Base-by-base conservation (phyloP, 2,329 filamentous ascomycete species). In the Aspergillus amoenus region DNA sequence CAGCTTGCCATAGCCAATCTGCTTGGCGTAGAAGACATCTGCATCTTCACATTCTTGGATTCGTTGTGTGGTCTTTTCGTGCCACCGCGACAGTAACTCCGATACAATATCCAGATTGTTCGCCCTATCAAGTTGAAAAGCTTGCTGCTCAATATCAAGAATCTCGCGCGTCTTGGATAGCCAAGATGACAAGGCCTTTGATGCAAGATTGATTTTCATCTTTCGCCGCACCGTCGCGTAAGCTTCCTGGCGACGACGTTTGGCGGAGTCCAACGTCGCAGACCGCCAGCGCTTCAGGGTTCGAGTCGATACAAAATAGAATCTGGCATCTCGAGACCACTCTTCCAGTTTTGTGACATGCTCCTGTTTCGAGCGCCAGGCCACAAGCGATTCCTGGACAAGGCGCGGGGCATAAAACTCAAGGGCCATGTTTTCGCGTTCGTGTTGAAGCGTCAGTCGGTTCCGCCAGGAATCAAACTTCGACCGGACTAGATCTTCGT, bases 281-380 rank as follows among this genome's bases (percentile, higher is more conserved):
- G 75, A 71, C 21, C 75, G 77, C 84, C 83, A 86, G 13, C 69
- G 67, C 60, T 79, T 82, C 51, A 86, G 62, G 2, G 76, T 71
- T 42, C 72, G 75, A 7, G 75, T 84, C 42, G 78, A 73, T n/a
- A 82, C 65, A 39, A 83, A 81, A 66, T 84, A 87, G 61, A 81
- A 86, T 11, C 76, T 72, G 22, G 83, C 83, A 67, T 83, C 79
- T n/a, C 70, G 70, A 24, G 83, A 80, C 81, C 81, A 83, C 22
- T 73, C 73, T 43, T 81, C 76, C 44, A 86, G 68, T 62, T 80
- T 76, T 24, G 70, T 65, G 11, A 79, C 68, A 60, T 83, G 76
- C 15, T 76, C 69, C 12, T 66, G 60, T 47, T 70, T 73, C 7
- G 66, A 66, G 42, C 57, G 69, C 77, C 76, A 79, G 41, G 70